phyloP scores from a whole-genome alignment of 768 basidiomycete species.

The Hericium coralloides region DNA sequence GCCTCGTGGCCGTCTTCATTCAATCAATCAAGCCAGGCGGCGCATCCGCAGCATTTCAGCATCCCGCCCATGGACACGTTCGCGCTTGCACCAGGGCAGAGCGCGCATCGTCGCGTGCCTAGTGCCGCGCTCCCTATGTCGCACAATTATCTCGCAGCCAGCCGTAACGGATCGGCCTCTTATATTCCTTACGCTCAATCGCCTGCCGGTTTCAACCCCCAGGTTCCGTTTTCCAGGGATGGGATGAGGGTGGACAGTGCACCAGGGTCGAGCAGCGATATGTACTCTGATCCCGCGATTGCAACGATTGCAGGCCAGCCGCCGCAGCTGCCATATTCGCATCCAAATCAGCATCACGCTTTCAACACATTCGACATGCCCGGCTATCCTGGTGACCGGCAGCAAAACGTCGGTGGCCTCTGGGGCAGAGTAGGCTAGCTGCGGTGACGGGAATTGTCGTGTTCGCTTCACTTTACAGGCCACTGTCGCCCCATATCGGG shows the following conservation, averaged over 20 bases:
- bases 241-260: neutral
- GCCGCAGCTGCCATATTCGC: neutral
- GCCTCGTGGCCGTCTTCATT: conserved; percentile 5
- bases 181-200: neutral
- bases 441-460: neutral
- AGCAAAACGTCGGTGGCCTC: conserved; percentile 8
- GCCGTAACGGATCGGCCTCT: neutral
- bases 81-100: neutral
- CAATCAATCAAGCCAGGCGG: conserved; percentile 3
- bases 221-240: neutral
- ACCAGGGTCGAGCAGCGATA: neutral
- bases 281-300: neutral
- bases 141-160: neutral
- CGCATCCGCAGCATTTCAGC: neutral
- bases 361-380: conserved; percentile 5
- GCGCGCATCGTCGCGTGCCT: neutral
- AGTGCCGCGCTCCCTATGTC: neutral
- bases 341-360: neutral
- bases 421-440: conserved; percentile 12
- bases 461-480: neutral
- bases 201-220: neutral
- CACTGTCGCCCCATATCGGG: too few relatives aligned
- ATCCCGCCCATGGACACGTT: neutral
- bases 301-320: neutral
- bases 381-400: conserved; percentile 6